Conservation (phyloP, 208 protist species). For the Trypanosoma congolense region DNA sequence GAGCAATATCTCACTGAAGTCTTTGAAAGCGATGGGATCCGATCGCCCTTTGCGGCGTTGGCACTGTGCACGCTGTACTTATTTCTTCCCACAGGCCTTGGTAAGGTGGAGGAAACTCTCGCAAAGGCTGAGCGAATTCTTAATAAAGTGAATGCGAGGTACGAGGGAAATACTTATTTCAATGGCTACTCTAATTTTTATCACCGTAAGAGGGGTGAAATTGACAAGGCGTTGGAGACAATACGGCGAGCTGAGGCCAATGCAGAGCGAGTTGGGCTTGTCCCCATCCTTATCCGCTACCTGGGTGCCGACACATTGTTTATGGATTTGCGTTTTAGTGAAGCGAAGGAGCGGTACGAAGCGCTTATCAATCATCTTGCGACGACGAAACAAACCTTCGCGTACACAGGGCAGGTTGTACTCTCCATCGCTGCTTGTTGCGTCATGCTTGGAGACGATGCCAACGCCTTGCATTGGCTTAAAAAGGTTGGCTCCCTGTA, state of each 20-base stretch:
- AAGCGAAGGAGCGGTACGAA: slow-evolving; percentile 58
- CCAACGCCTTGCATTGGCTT: slow-evolving; percentile 60
- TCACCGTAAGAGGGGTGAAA: slow-evolving; percentile 83
- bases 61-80: slow-evolving; percentile 88
- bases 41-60: slow-evolving; percentile 77
- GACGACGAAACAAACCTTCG: slow-evolving; percentile 74
- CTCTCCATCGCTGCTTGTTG: slow-evolving; percentile 78
- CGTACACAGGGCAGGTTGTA: slow-evolving; percentile 84
- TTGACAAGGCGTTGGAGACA: slow-evolving; percentile 50
- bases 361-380: slow-evolving; percentile 60
- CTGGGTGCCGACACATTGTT: slow-evolving; percentile 88
- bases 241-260: slow-evolving; percentile 77
- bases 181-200: slow-evolving; percentile 91
- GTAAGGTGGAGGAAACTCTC: slow-evolving; percentile 68
- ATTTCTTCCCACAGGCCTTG: slow-evolving; percentile 85
- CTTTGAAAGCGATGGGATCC: slow-evolving; percentile 85
- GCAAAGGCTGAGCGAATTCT: slow-evolving; percentile 71
- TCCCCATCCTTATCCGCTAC: slow-evolving; percentile 83
- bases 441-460: slow-evolving; percentile 74
- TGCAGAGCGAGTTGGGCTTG: slow-evolving; percentile 57
- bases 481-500: slow-evolving; percentile 82
- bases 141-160: slow-evolving; percentile 75
- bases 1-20: slow-evolving; percentile 86
- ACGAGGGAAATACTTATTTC: slow-evolving; percentile 88
- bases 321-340: slow-evolving; percentile 83